Evolutionary conservation across 768 basidiomycete species (phyloP).

Genomic region (Kwoniella europaea): DNA sequence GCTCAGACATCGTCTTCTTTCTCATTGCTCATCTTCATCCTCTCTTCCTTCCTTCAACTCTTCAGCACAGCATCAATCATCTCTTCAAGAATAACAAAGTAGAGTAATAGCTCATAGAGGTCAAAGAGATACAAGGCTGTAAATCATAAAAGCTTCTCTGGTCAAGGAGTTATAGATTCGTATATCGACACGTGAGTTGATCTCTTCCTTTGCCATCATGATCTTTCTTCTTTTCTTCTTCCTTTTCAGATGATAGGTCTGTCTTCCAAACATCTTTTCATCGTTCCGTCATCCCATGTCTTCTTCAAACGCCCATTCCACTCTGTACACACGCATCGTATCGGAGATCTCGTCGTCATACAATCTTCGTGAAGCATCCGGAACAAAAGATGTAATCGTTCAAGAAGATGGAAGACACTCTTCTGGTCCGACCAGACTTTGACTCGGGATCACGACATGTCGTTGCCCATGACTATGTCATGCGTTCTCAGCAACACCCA

Average conservation of each 20-base stretch:
- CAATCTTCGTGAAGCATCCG: slow-evolving; percentile 1
- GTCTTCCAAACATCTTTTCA: slow-evolving; percentile 1
- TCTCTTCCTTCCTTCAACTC: background rate
- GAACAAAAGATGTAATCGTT: background rate
- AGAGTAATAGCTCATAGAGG: background rate
- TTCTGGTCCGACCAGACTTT: background rate
- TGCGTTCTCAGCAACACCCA: too few relatives aligned
- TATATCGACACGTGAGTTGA: slow-evolving; percentile 7
- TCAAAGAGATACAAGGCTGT: too few relatives aligned
- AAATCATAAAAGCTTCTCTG: background rate
- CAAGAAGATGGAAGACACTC: slow-evolving; percentile 6
- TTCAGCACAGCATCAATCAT: background rate
- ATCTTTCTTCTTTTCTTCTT: background rate
- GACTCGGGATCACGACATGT: background rate
- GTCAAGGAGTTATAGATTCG: background rate
- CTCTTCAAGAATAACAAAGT: background rate
- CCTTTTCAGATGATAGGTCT: background rate
- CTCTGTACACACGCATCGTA: background rate
- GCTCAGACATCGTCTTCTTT: background rate
- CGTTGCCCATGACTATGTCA: too few relatives aligned
- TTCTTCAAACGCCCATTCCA: background rate
- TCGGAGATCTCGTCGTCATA: background rate
- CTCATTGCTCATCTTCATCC: background rate
- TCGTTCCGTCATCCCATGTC: background rate
- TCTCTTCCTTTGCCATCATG: background rate